These are phyloP conservation scores for Arthrobotrys entomopaga DNA, from an alignment of 2,329 filamentous ascomycete genomes.

Conservation along the genomic window DNA sequence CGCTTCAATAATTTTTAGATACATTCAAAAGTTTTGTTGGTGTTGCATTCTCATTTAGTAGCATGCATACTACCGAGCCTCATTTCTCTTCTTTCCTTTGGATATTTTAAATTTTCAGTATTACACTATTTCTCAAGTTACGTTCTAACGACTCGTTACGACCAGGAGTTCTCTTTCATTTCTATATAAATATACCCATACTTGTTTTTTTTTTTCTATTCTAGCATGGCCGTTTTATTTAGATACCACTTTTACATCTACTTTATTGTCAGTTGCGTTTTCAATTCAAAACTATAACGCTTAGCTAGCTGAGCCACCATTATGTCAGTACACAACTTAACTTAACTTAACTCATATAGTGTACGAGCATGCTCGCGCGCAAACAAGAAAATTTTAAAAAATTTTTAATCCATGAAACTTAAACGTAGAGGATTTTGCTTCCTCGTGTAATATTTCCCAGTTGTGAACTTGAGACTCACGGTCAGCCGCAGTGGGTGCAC, in stretches of 20 bases:
- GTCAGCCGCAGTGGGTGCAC: too few relatives aligned
- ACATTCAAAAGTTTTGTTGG: too few relatives aligned
- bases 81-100: background rate
- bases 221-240: constrained; percentile 20
- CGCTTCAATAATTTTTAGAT: background rate
- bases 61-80: background rate
- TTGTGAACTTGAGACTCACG: too few relatives aligned
- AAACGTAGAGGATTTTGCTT: too few relatives aligned
- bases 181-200: constrained; percentile 47
- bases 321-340: background rate
- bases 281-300: background rate
- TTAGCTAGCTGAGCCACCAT: constrained; percentile 18
- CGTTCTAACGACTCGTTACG: constrained; percentile 42
- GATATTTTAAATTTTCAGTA: background rate
- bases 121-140: background rate
- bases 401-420: too few relatives aligned
- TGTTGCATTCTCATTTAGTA: background rate
- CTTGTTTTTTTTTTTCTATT: constrained; percentile 12
- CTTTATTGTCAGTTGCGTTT: background rate
- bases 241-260: constrained; percentile 12
- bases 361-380: too few relatives aligned
- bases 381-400: too few relatives aligned
- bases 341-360: background rate
- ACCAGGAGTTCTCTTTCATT: constrained; percentile 41
- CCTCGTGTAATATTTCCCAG: too few relatives aligned